Percentiles rank a stretch among this genome's conserved stretches.
Evolutionary conservation across 805 yeast genomes (phyloP).

Genomic region (Lachancea lanzarotensis): DNA sequence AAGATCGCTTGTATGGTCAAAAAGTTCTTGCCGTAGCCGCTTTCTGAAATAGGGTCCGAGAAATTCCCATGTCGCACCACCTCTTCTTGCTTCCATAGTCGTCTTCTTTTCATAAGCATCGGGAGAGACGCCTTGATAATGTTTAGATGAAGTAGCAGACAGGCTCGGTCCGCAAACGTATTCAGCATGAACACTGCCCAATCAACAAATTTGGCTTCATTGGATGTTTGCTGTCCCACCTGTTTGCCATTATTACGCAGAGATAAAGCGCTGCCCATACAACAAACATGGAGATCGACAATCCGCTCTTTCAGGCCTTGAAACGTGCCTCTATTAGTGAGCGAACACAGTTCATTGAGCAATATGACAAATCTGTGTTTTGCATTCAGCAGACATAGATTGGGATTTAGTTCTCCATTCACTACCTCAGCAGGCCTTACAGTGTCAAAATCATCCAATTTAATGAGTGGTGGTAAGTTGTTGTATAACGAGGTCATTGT

Average conservation of each 20-base stretch:
- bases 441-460: conserved; percentile 49
- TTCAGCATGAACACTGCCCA: conserved; percentile 43
- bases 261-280: conserved; percentile 43
- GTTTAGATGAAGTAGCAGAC: conserved; percentile 36
- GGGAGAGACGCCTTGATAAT: conserved; percentile 23
- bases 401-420: conserved; percentile 37
- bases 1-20: conserved; percentile 10
- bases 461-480: conserved; percentile 48
- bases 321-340: conserved; percentile 43
- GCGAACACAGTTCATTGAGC: conserved; percentile 45
- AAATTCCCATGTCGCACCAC: background rate
- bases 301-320: conserved; percentile 43
- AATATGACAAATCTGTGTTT: conserved; percentile 47
- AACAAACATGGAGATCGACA: conserved; percentile 42
- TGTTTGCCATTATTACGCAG: conserved; percentile 27
- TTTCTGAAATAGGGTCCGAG: conserved; percentile 8
- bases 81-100: conserved; percentile 6
- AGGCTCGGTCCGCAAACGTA: conserved; percentile 52
- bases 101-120: conserved; percentile 8
- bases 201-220: conserved; percentile 36
- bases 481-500: conserved; percentile 50
- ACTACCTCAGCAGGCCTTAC: conserved; percentile 44
- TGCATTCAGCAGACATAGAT: conserved; percentile 45
- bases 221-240: conserved; percentile 31
- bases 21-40: conserved; percentile 12